Evolutionary conservation across 2,329 filamentous ascomycete genomes (phyloP).

Genomic region (Dactylellina cionopaga): DNA sequence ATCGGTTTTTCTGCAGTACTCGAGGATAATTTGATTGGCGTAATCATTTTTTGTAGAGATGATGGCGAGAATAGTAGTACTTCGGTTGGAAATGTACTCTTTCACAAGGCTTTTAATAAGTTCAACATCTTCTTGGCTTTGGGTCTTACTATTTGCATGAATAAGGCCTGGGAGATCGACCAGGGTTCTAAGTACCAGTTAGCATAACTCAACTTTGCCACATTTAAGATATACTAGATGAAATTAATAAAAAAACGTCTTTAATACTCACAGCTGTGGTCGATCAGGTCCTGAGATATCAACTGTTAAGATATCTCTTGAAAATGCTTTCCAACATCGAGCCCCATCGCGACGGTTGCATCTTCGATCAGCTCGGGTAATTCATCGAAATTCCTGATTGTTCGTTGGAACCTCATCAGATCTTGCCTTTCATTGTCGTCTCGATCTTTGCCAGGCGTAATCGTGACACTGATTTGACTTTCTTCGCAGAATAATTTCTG

Average conservation of each 20-base stretch:
- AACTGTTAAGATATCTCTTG: constrained; percentile 64
- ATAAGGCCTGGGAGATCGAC: constrained; percentile 70
- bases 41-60: constrained; percentile 65
- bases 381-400: constrained; percentile 60
- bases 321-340: constrained; percentile 61
- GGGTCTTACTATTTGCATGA: constrained; percentile 63
- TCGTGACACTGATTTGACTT: constrained; percentile 62
- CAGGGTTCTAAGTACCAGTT: constrained; percentile 60
- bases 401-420: constrained; percentile 60
- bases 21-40: constrained; percentile 69
- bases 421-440: constrained; percentile 57
- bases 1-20: constrained; percentile 61
- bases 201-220: not conserved
- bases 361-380: constrained; percentile 66
- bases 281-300: constrained; percentile 64
- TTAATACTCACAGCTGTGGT: constrained; percentile 61
- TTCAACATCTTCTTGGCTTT: constrained; percentile 63
- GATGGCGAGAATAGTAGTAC: constrained; percentile 70
- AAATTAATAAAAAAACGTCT: no score
- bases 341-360: constrained; percentile 67
- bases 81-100: constrained; percentile 67
- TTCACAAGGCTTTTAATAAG: constrained; percentile 64
- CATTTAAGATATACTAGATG: no score
- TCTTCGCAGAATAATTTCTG: constrained; percentile 68
- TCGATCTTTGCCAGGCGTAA: constrained; percentile 59